These are phyloP conservation scores for Dillenia suffruticosa DNA, from an alignment of 164 flowering plant genomes.

Conservation along the genomic window DNA sequence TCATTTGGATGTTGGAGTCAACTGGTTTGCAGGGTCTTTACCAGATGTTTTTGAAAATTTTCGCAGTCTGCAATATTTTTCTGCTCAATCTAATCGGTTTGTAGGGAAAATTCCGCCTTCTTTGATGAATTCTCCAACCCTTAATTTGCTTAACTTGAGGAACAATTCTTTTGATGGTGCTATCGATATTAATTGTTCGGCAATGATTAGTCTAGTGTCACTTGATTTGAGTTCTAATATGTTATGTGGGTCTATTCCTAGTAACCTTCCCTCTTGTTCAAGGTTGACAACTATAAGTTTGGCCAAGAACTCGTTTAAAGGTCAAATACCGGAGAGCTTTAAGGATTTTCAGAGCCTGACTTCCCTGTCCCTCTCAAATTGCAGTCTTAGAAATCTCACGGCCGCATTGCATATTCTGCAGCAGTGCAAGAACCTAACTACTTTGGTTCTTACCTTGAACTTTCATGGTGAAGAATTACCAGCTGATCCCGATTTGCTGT, in stretches of 20 bases:
- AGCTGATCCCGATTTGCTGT: constrained; percentile 25
- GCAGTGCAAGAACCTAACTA: constrained; percentile 48
- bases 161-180: constrained; percentile 53
- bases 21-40: constrained; percentile 39
- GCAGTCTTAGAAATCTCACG: constrained; percentile 39
- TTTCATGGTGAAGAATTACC: constrained; percentile 51
- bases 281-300: constrained; percentile 45
- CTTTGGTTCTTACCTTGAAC: constrained; percentile 52
- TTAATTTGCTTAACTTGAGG: constrained; percentile 39
- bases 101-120: constrained; percentile 44
- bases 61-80: constrained; percentile 20
- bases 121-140: constrained; percentile 36
- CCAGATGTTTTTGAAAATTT: constrained; percentile 46
- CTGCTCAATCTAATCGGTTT: constrained; percentile 48
- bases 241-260: constrained; percentile 44
- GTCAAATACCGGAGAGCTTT: constrained; percentile 54
- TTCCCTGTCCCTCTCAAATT: constrained; percentile 50
- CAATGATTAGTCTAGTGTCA: constrained; percentile 35
- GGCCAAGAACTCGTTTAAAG: constrained; percentile 39
- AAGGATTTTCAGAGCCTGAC: constrained; percentile 38
- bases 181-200: constrained; percentile 44
- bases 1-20: constrained; percentile 47
- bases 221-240: constrained; percentile 52
- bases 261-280: constrained; percentile 40
- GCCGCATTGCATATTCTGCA: constrained; percentile 41